A percentile compares a stretch with the other conserved stretches of the same genome.
phyloP scores from a whole-genome alignment of 2,329 filamentous ascomycete genomes.

The Chaetothyriales sp. region DNA sequence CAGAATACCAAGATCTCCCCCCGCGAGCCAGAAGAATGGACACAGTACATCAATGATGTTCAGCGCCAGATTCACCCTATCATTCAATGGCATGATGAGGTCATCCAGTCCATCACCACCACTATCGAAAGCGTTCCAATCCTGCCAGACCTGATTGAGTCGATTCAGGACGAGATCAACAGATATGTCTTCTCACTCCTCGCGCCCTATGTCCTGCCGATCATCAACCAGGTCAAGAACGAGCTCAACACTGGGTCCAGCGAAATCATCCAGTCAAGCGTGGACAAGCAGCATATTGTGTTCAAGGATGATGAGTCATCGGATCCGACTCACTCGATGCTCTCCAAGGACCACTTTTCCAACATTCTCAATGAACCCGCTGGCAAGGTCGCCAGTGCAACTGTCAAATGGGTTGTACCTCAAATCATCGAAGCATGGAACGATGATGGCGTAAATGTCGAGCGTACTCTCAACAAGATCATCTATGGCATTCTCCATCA shows the following conservation, averaged over 20 bases:
- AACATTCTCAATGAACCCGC: slow-evolving; percentile 82
- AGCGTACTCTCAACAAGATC: slow-evolving; percentile 58
- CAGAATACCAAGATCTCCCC: slow-evolving; percentile 59
- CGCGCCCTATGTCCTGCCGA: slow-evolving; percentile 71
- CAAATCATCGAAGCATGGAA: slow-evolving; percentile 83
- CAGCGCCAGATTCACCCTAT: slow-evolving; percentile 73
- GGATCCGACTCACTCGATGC: slow-evolving; percentile 87
- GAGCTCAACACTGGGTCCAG: slow-evolving; percentile 75
- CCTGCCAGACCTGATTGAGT: slow-evolving; percentile 68
- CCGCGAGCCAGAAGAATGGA: slow-evolving; percentile 69
- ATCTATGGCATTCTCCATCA: slow-evolving; percentile 75
- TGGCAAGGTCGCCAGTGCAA: slow-evolving; percentile 62
- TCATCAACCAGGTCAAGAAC: slow-evolving; percentile 72
- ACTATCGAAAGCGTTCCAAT: slow-evolving; percentile 76
- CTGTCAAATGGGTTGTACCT: slow-evolving; percentile 73
- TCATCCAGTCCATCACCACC: slow-evolving; percentile 63
- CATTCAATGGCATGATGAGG: slow-evolving; percentile 77
- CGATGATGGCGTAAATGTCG: slow-evolving; percentile 53
- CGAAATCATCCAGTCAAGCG: slow-evolving; percentile 73
- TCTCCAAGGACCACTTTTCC: slow-evolving; percentile 89
- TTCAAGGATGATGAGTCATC: slow-evolving; percentile 62
- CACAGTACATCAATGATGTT: slow-evolving; percentile 56
- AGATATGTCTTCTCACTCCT: slow-evolving; percentile 84
- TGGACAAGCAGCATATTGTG: slow-evolving; percentile 70
- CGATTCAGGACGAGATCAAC: slow-evolving; percentile 74